Base-by-base conservation (phyloP, 1,284 basidiomycete species). In the Ganoderma resinaceum region DNA sequence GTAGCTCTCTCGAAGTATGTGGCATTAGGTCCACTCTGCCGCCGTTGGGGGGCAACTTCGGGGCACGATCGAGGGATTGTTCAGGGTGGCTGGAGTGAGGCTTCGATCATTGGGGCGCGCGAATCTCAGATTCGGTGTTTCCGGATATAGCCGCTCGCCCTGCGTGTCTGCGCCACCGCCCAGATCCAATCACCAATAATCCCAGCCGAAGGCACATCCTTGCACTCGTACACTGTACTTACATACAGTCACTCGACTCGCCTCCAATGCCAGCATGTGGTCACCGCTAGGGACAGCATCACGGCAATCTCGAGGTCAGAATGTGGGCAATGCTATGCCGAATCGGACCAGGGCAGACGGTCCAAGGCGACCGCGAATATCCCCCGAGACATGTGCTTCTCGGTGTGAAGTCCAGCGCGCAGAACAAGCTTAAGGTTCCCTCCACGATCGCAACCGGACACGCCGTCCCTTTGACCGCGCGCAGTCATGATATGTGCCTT, bases 71-170 rank as follows among this genome's bases (percentile, higher is more conserved):
- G 69, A 14, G 63, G 66, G 14, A 65, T 18, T 29, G 60, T 64
- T 62, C 52, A 63, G 57, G 55, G 58, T 46, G 66, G 61, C 70
- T 63, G 66, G 70, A 59, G 67, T 61, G 68, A 65, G 70, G 33
- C 70, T 72, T 70, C 70, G 70, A 72, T 70, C 71, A 72, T 70
- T 53, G 49, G 66, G 20, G 37, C 46, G 69, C 69, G 67, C 61
- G 63, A 59, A 71, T 71, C 71, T 71, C 23, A 71, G 72, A 73
- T 73, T 73, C 65, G 60, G 16, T 40, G 55, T 65, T 66, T 66
- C 72, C 72, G 72, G 69, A 69, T 66, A 59, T 71, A 71, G 68
- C 69, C 72, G 72, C 71, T 68, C 57, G 63, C 66, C 55, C 37
- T 58, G 61, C 57, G 49, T 63, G 23, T 58, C 66, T 66, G 61